These are phyloP conservation scores for Phytopythium sindhum DNA, from an alignment of 352 stramenopile genomes.

Conservation along the genomic window DNA sequence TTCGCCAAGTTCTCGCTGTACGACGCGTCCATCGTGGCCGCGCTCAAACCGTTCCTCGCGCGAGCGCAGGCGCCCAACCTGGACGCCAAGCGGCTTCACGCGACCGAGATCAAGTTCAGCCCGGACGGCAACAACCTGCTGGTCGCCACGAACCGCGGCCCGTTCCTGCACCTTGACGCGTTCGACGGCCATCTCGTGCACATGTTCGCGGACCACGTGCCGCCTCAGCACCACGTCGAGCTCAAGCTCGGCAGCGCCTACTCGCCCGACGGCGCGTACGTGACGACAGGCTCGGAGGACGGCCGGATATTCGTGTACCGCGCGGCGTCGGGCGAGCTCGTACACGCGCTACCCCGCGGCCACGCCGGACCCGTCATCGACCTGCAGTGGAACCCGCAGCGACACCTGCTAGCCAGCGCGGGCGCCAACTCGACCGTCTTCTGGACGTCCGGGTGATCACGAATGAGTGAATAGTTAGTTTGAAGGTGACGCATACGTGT, in stretches of 20 bases:
- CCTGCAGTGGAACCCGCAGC: slow-evolving; percentile 82
- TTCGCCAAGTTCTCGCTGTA: slow-evolving; percentile 89
- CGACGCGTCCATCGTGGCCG: slow-evolving; percentile 58
- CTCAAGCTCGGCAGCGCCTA: slow-evolving; percentile 62
- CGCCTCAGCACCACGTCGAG: slow-evolving; percentile 22
- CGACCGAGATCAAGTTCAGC: slow-evolving; percentile 80
- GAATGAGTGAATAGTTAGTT: neutral
- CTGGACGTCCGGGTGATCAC: slow-evolving; percentile 41
- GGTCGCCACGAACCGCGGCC: slow-evolving; percentile 73
- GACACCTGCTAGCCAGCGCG: slow-evolving; percentile 70
- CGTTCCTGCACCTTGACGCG: slow-evolving; percentile 81
- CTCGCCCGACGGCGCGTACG: slow-evolving; percentile 73
- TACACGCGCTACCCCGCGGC: slow-evolving; percentile 49
- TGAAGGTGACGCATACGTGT: neutral
- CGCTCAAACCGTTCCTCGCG: slow-evolving; percentile 61
- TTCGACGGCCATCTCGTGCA: slow-evolving; percentile 83
- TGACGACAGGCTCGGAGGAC: slow-evolving; percentile 68
- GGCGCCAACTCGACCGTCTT: slow-evolving; percentile 74
- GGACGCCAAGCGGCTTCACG: slow-evolving; percentile 61
- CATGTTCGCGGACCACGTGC: slow-evolving; percentile 57
- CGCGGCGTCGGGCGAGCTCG: slow-evolving; percentile 46
- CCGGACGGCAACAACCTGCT: slow-evolving; percentile 83
- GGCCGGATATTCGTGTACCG: slow-evolving; percentile 74
- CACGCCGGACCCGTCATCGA: slow-evolving; percentile 66
- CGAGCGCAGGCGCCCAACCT: slow-evolving; percentile 47